A percentile compares a stretch with the other conserved stretches of the same genome.
These are phyloP conservation scores for Panaeolus cyanescens DNA, from an alignment of 768 basidiomycete species.

Conservation along the genomic window DNA sequence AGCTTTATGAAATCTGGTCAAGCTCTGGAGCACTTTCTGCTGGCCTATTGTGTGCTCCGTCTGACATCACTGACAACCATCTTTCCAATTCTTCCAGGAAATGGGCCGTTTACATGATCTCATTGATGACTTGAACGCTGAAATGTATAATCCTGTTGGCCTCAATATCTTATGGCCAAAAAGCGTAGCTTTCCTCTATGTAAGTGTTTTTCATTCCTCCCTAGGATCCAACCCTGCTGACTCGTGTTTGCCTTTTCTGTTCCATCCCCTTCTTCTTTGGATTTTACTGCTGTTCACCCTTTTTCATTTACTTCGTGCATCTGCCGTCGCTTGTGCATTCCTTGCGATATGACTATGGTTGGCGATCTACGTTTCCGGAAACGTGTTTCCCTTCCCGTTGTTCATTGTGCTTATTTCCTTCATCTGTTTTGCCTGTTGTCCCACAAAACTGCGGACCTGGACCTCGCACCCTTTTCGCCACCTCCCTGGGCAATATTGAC, in stretches of 20 bases:
- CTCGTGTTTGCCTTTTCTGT: constrained; percentile 3
- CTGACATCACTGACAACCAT: constrained; percentile 3
- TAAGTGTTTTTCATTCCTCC: constrained; percentile 46
- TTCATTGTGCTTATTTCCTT: neutral
- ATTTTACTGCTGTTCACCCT: neutral
- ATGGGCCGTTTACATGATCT: constrained; percentile 65
- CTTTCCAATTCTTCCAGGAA: constrained; percentile 52
- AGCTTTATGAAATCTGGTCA: neutral
- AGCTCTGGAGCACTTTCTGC: neutral
- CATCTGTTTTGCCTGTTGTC: neutral
- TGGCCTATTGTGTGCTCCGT: neutral
- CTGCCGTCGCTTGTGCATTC: neutral
- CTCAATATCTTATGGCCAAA: constrained; percentile 87
- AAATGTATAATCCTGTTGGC: constrained; percentile 82
- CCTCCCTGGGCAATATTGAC: neutral
- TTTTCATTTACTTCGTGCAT: neutral
- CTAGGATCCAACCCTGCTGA: constrained; percentile 7
- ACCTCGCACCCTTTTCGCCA: constrained; percentile 3
- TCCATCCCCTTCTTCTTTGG: constrained; percentile 10
- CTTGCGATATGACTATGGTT: constrained; percentile 1
- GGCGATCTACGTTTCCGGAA: constrained; percentile 4
- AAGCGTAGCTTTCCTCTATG: constrained; percentile 87
- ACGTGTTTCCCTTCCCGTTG: neutral
- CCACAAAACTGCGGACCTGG: constrained; percentile 1
- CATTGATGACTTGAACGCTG: constrained; percentile 69